Base-by-base conservation (phyloP, 2,329 filamentous ascomycete species). In the Pestalotiopsis sp. region DNA sequence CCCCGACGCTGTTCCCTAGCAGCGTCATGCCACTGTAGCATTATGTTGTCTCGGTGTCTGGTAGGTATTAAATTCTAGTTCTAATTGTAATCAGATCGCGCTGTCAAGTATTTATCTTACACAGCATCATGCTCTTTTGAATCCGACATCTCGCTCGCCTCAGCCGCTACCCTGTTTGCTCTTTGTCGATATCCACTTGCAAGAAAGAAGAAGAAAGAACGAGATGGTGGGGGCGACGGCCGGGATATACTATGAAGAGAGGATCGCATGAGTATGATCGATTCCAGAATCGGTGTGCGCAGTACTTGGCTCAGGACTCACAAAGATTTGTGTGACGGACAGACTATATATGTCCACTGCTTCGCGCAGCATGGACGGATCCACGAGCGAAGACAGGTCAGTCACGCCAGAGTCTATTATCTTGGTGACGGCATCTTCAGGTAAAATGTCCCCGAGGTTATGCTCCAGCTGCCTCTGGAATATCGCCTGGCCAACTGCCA, bases 261-360 rank as follows among this genome's bases (percentile, higher is more conserved):
- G 31, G 31, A 31, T 9, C 31, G 57, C 20, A 11, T 14, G n/a
- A 49, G 20, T 7, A 31, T 4, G 31, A 9, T 31, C 31, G 7
- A 65, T 1, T 6, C 39, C 4, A 17, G 2, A 14, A 17, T 17
- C 1, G 12, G 13, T 31, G 13, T 31, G 12, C 11, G 17, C 52
- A n/a, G 14, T 25, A 9, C 4, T 31, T 13, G 14, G 39, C 4
- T 12, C 4, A 13, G 14, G 5, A 69, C 71, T 69, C 64, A 73
- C 72, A 31, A 72, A 73, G 5, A 72, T 65, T 36, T 74, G 69
- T 1, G 72, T 74, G 13, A 73, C 41, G 5, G 72, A 70, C 23
- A 63, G 45, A 14, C 72, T 64, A 36, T 73, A 73, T 31, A 39
- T 7, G 4, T 67, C 45, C 13, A 73, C 69, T 3, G 72, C 67